Evolutionary conservation across 2,329 filamentous ascomycete species (phyloP), one percentile per base, ranked within the genome.

Genomic region (Aphanocladium album): DNA sequence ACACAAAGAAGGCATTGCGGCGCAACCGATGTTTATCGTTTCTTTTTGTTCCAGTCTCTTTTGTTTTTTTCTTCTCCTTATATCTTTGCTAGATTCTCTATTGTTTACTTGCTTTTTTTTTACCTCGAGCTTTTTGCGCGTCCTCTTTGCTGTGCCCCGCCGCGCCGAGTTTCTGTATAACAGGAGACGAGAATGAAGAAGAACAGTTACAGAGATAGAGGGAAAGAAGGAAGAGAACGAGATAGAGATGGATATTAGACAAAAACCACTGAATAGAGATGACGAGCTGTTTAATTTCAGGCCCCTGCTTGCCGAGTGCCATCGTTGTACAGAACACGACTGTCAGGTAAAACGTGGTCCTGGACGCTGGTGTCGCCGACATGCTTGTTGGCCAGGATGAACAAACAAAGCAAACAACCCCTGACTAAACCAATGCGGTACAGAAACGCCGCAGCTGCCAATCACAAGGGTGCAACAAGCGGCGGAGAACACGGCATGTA

Each of bases 1-100:
- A 50, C 25, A 51, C 56, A 58, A 51, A 43, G 46, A 58, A 43
- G 56, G 56, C 56, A 58, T 58, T 51, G 56, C 56, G 56, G 56
- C 56, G 56, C 46, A 58, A 43, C 46, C 56, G 35, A 58, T 51
- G 30, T 56, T 58, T 51, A 50, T n/a, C 41, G 12, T 14, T 60
- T 45, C 19, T 50, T 60, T 47, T 51, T 45, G 14, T 51, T 51
- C 51, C 45, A 21, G 3, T 53, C 47, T 49, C 35, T 43, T 53
- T 46, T 45, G 9, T 39, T 17, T 21, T 21, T 25, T 16, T 56
- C 12, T 21, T 43, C 57, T 37, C 17, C 52, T 51, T 5, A 23
- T 19, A 25, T 54, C 49, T 27, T 27, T 57, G 43, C 43, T 50
- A 16, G 33, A 46, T 37, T 57, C n/a, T n/a, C 25, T 23, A 12